Evolutionary conservation across 345 rosid genomes (phyloP), one percentile per base, ranked within the genome.

Genomic region (Odontarrhena argentea): DNA sequence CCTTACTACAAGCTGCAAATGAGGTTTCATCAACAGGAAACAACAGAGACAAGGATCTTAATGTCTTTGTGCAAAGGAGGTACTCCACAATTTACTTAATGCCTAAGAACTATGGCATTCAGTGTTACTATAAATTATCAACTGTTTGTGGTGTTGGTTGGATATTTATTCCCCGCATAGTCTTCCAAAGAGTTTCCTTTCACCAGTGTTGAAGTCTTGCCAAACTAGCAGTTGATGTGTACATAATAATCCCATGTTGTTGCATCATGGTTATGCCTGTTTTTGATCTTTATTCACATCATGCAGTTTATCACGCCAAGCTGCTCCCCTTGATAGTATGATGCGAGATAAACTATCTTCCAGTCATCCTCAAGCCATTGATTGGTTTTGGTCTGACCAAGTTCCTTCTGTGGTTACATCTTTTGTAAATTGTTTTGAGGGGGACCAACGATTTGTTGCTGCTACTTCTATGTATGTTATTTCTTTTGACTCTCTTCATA

Each of bases 11-110:
- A 91, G 99, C 99, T 69, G 96, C 92, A 50, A 79, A 76, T 47
- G 96, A 94, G 74, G 85, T 91, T 82, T 80, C 97, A 54, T 84
- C 91, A 34, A 84, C 79, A 53, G 92, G 91, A 60, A 81, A 82
- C 81, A 80, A 81, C 40, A 81, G 89, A 80, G 96, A 94, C 74
- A 78, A 80, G 63, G 97, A 87, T 71, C 47, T 74, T 60, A 82
- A 82, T 73, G 81, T 85, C 74, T 88, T 88, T 77, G 87, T 91
- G 32, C 91, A 87, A 64, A 85, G 83, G 70, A 94, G 97, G 99
- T 94, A 84, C 48, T 70, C 3, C 41, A 30, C 3, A 3, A 48
- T 62, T 73, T 40, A 18, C 40, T 67, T 13, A 9, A 15, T 8
- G 49, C 48, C 40, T 67, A 10, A 22, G 32, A 54, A 43, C 65